Evolutionary conservation across 768 basidiomycete genomes (phyloP), one percentile per base, ranked within the genome.

Genomic region (Tremella yokohamensis): DNA sequence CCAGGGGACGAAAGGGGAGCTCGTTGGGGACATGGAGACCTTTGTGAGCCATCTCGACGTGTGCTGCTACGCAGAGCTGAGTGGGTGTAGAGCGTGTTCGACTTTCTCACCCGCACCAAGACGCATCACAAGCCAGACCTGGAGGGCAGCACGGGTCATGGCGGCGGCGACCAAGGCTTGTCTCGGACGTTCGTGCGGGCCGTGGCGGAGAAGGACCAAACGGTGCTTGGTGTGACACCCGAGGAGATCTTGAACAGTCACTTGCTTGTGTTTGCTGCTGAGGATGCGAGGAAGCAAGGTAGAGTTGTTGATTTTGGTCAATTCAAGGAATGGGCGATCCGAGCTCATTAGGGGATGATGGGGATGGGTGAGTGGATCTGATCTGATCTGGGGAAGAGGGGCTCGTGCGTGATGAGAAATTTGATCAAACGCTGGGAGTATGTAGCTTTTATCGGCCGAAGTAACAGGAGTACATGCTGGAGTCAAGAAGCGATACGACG

Each of bases 1-100:
- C 70, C 89, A 92, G 73, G 92, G 92, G 66, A 85, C 86, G 2
- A 82, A 88, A 57, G 90, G 90, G 3, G 90, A 92, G 77, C 85
- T 93, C 52, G 81, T 91, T n/a, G 90, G 90, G 24, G 83, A 93
- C 74, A 89, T 89, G 88, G 76, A 57, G 15, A 81, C 77, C 11
- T 90, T 87, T 69, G 64, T 65, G 40, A 29, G 64, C 59, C 7
- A 8, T 25, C 19, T 22, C 40, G 20, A 8, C 40, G 11, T 49
- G 38, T n/a, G 19, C 20, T 34, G 6, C 29, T 4, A 6, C 29
- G 29, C 16, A 18, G 19, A 12, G 40, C 52, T 58, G 48, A 62
- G 16, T 20, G 2, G 3, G 15, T 18, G 9, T 34, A 65, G 60
- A 88, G 84, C 13, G 84, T 88, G 18, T 85, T 83, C 19, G 84